Evolutionary conservation across 805 yeast species (phyloP), one percentile per base, ranked within the genome.

Genomic region (Yueomyces sinensis): DNA sequence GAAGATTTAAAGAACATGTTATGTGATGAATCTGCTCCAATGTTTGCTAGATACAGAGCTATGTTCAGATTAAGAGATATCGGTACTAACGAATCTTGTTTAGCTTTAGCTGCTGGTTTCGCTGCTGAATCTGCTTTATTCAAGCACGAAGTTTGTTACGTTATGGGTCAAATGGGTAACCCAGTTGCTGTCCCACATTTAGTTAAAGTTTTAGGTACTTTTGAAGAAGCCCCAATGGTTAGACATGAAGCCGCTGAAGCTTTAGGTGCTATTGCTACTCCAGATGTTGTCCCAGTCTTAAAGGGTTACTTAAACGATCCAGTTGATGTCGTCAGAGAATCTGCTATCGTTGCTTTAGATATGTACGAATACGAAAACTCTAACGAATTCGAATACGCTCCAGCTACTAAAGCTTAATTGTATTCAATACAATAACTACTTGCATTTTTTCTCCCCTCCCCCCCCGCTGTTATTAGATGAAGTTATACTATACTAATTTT

Each of bases 221-320:
- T 68, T 39, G 52, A 61, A 13, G 95, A 91, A 64, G 97, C 94
- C 35, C 94, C 93, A 43, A 91, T 91, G 99, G 98, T 93, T 24
- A 80, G 99, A 63, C 99, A 91, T 56, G 99, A 91, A 64, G 98
- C 97, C 38, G 98, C 97, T 18, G 99, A 91, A 63, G 98, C 98
- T 18, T 69, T 93, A 49, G 98, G 98, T 19, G 74, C 94, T 20
- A 91, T 91, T 55, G 97, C 95, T 19, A 83, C 96, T 9, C 95
- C 83, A 50, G 96, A 89, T 39, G 94, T 89, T 27, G 68, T 89
- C 44, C 95, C 96, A 13, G 79, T 91, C 25, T 72, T 93, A 52
- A 71, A 81, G 56, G 64, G 75, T 31, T 82, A 82, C 57, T 69
- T 87, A 49, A 65, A 72, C 45, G 98, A 91, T 56, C 66, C 72